phyloP scores from a whole-genome alignment of 306 rosid species.

The Corylus americana region DNA sequence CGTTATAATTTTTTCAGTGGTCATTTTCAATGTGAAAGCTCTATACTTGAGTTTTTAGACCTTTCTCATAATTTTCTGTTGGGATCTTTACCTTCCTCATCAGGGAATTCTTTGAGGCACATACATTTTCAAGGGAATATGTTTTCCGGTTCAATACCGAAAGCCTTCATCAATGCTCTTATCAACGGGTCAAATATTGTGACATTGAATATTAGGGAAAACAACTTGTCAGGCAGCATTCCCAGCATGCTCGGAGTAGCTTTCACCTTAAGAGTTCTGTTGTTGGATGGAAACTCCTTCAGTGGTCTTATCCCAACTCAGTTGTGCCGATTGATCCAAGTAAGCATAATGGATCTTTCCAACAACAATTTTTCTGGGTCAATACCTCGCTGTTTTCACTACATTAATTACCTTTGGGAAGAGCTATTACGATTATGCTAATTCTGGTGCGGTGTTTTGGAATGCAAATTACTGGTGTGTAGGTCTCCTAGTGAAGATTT shows the following conservation, averaged over 20 bases:
- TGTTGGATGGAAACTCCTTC: not conserved
- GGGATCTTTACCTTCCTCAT: not conserved
- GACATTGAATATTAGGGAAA: not conserved
- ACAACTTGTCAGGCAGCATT: slow-evolving; percentile 1
- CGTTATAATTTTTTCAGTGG: not conserved
- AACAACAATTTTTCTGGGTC: slow-evolving; percentile 5
- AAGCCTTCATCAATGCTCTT: not conserved
- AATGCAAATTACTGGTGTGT: no score
- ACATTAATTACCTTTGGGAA: not conserved
- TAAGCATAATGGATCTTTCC: slow-evolving; percentile 16
- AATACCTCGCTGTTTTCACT: slow-evolving; percentile 9
- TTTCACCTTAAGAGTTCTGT: not conserved
- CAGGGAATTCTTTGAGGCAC: not conserved
- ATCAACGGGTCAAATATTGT: not conserved
- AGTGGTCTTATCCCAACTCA: slow-evolving; percentile 12
- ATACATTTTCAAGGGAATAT: not conserved
- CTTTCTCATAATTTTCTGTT: not conserved
- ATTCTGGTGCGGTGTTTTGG: not conserved
- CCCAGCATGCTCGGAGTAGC: not conserved
- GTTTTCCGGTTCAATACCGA: not conserved
- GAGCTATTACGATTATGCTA: no score
- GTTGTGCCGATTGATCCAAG: not conserved
- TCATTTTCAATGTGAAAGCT: no score
- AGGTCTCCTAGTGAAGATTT: not conserved
- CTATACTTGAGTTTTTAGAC: not conserved